A percentile compares a stretch with the other conserved stretches of the same genome.
These are phyloP conservation scores for Phellopilus nigrolimitatus DNA, from an alignment of 1,284 basidiomycete genomes.

Conservation along the genomic window DNA sequence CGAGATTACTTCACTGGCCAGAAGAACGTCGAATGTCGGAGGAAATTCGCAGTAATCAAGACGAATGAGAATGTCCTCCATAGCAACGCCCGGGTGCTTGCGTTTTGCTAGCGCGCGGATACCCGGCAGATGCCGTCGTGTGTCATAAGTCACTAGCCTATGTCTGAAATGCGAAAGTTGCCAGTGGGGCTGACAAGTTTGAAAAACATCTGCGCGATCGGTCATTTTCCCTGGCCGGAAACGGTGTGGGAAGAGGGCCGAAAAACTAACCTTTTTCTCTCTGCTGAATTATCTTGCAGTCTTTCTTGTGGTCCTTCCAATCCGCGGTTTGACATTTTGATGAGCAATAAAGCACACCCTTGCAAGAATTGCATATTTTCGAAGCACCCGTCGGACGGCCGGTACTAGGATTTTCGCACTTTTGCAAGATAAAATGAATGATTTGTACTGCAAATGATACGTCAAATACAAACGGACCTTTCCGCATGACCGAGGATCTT, in stretches of 20 bases:
- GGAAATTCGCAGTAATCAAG: background rate
- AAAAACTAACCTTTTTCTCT: background rate
- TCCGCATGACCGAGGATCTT: background rate
- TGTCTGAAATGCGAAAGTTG: background rate
- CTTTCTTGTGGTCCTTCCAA: conserved; percentile 4
- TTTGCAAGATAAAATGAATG: background rate
- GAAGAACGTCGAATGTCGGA: background rate
- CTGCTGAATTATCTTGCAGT: background rate
- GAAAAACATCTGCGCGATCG: background rate
- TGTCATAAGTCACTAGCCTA: background rate
- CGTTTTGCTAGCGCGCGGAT: background rate
- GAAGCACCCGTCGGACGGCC: background rate
- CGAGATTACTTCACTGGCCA: background rate
- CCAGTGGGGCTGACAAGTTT: background rate
- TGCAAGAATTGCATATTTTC: background rate
- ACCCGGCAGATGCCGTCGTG: background rate
- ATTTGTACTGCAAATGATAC: background rate
- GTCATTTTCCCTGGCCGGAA: too few species aligned
- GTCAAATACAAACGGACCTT: background rate
- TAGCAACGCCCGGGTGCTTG: background rate
- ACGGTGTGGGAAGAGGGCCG: background rate
- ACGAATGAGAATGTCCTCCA: background rate
- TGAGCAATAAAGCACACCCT: background rate
- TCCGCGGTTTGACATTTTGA: background rate
- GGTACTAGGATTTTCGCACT: background rate